These are phyloP conservation scores for Prinsepia uniflora DNA, from an alignment of 306 rosid species.

Conservation along the genomic window DNA sequence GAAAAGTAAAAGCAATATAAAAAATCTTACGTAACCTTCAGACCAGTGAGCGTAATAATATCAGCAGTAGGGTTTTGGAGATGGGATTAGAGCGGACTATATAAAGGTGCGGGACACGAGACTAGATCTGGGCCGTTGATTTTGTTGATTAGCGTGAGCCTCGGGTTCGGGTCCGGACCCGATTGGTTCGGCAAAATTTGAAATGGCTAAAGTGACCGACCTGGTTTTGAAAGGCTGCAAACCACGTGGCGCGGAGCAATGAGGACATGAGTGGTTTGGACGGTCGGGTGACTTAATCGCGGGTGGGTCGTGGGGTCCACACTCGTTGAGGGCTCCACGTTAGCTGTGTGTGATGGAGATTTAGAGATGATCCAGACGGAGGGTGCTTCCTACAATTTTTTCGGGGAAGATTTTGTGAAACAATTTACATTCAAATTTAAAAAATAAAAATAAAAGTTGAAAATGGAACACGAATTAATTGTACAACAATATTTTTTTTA, in stretches of 20 bases:
- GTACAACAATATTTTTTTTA: too few relatives aligned
- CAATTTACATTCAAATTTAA: not conserved
- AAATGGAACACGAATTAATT: not conserved
- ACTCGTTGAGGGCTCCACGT: conserved; percentile 23
- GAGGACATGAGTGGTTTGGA: conserved; percentile 10
- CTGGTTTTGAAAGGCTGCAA: not conserved
- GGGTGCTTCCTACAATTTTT: not conserved
- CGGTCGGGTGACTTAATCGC: not conserved
- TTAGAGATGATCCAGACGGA: not conserved
- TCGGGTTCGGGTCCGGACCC: conserved; percentile 21
- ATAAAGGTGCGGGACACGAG: conserved; percentile 37
- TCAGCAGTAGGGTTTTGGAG: conserved; percentile 22
- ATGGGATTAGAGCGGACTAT: conserved; percentile 2
- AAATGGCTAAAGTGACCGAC: conserved; percentile 23
- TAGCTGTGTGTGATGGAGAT: not conserved
- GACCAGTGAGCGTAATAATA: not conserved
- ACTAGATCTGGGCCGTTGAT: conserved; percentile 30
- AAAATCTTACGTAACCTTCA: conserved; percentile 11
- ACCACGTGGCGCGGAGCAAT: conserved; percentile 30
- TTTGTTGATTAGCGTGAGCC: not conserved
- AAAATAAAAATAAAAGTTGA: not conserved
- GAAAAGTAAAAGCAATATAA: not conserved
- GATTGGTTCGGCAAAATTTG: conserved; percentile 20
- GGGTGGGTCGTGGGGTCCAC: conserved; percentile 4
- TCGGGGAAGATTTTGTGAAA: not conserved